Conservation (phyloP, 2,329 filamentous ascomycete genomes). For the Fonsecaea multimorphosa region DNA sequence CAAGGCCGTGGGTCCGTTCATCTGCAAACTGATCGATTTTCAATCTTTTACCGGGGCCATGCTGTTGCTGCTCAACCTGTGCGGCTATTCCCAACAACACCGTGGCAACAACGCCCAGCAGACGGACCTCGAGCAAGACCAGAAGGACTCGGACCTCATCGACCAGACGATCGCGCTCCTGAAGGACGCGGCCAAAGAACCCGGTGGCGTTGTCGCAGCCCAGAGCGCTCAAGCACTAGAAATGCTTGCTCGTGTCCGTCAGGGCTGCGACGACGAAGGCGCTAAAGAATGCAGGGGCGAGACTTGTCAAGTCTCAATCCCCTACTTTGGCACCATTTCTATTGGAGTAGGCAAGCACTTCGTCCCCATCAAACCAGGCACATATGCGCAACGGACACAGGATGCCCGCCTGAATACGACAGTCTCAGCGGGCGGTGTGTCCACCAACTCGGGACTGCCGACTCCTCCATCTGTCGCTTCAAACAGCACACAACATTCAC, state of each 20-base stretch:
- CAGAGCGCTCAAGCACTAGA: slow-evolving; percentile 52
- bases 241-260: slow-evolving; percentile 44
- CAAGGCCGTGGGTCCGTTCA: slow-evolving; percentile 42
- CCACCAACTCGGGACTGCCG: slow-evolving; percentile 33
- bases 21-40: slow-evolving; percentile 58
- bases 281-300: slow-evolving; percentile 26
- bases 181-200: slow-evolving; percentile 43
- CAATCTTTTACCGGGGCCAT: slow-evolving; percentile 55
- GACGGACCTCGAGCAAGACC: slow-evolving; percentile 43
- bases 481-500: slow-evolving; percentile 35
- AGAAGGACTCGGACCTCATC: slow-evolving; percentile 48
- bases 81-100: slow-evolving; percentile 45
- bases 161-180: slow-evolving; percentile 45
- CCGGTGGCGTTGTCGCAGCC: slow-evolving; percentile 51
- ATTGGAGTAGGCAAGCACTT: slow-evolving; percentile 47
- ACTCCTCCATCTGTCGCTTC: slow-evolving; percentile 38
- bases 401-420: slow-evolving; percentile 9
- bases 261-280: slow-evolving; percentile 35
- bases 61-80: slow-evolving; percentile 52
- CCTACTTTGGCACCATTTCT: slow-evolving; percentile 55
- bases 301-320: slow-evolving; percentile 51
- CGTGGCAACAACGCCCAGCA: slow-evolving; percentile 31
- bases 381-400: slow-evolving; percentile 27
- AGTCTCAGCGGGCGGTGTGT: slow-evolving; percentile 7
- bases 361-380: slow-evolving; percentile 36